Evolutionary conservation across 352 stramenopile genomes (phyloP), one percentile per base, ranked within the genome.

Genomic region (Globisporangium abappressorium): DNA sequence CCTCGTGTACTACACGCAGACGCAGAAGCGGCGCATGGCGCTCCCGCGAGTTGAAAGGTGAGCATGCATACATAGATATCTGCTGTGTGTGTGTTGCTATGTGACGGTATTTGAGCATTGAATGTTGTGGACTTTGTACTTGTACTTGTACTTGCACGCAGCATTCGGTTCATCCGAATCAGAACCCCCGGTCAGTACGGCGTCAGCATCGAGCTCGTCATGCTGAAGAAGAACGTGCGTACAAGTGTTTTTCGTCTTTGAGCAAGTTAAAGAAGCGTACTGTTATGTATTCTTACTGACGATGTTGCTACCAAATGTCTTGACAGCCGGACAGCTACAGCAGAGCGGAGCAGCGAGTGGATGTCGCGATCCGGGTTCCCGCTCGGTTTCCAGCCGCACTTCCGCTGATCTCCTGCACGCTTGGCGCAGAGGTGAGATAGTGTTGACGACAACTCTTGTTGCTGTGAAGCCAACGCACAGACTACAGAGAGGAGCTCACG

Each of bases 1-100:
- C 65, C 66, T 93, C 58, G 46, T 89, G 49, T 63, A 83, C 62
- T 78, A 78, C 57, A 73, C 78, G 28, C 69, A 87, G 62, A 72
- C 75, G 36, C 79, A 89, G 59, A 79, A 76, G 38, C 77, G 88
- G 41, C 64, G 68, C 51, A 71, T 75, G 62, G 59, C 69, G 56
- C 57, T 93, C 5, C 82, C 82, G 3, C 85, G 83, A 46, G 75
- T 93, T 41, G 81, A 90, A 65, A 89, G 74, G 85, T 90, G 66
- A 30, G 71, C 70, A 24, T 20, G 5, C 49, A 36, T 1, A 1
- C 55, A 46, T 46, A 0, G 15, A 51, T 12, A 36, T 47, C 20
- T 2, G 18, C 8, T 65, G 22, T 28, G 36, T 28, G 26, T 18
- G 7, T 36, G 14, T 20, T 57, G 11, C 1, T 63, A 18, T 20